A percentile compares a stretch with the other conserved stretches of the same genome.
Evolutionary conservation across 2,329 filamentous ascomycete species (phyloP).

Genomic region (Aspergillus sp.): DNA sequence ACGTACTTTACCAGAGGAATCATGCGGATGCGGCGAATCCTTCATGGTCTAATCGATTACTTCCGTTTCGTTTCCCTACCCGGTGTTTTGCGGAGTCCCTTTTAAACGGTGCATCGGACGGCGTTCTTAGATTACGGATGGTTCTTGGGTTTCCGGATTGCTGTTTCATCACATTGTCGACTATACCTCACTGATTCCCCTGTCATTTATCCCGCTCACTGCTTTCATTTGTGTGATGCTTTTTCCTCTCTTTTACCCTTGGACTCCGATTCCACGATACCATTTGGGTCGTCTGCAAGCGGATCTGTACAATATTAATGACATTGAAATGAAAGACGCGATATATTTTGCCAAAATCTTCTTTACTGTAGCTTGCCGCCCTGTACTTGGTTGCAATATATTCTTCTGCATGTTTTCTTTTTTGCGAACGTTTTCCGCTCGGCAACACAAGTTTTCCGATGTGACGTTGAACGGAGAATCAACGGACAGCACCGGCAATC

Average conservation of each 20-base stretch:
- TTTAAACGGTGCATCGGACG: constrained; percentile 35
- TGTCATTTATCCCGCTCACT: constrained; percentile 9
- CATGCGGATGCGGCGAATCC: constrained; percentile 94
- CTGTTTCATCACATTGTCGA: constrained; percentile 10
- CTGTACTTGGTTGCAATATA: neutral
- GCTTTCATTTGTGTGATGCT: constrained; percentile 4
- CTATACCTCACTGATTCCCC: constrained; percentile 20
- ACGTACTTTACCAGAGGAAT: constrained; percentile 68
- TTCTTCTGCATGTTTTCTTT: neutral
- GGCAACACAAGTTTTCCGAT: constrained; percentile 7
- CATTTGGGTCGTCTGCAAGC: neutral
- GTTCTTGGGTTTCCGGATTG: constrained; percentile 6
- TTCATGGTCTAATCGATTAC: constrained; percentile 68
- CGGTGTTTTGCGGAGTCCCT: constrained; percentile 21
- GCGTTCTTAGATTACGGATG: constrained; percentile 28
- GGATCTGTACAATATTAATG: neutral
- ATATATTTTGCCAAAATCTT: neutral
- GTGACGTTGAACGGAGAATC: neutral
- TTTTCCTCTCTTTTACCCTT: constrained; percentile 1
- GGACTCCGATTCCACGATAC: neutral
- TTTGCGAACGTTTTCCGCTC: constrained; percentile 3
- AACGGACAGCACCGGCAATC: neutral
- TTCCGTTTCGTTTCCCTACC: constrained; percentile 13
- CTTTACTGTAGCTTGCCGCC: neutral
- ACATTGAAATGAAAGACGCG: neutral